A percentile compares a stretch with the other conserved stretches of the same genome.
These are phyloP conservation scores for Diaporthe citriasiana DNA, from an alignment of 2,329 filamentous ascomycete species.

Conservation along the genomic window DNA sequence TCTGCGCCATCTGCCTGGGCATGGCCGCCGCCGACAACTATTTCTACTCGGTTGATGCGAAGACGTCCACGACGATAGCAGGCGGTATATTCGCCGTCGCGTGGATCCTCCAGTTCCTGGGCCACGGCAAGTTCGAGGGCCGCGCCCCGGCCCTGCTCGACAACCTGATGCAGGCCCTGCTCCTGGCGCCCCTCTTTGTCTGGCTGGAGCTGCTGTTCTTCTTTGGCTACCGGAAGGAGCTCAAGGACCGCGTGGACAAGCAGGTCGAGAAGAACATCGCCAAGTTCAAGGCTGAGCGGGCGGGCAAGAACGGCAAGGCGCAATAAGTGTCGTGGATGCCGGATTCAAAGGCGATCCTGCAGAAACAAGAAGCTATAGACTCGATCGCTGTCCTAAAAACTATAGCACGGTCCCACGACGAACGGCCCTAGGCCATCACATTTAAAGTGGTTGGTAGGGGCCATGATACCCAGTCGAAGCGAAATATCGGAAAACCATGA, in stretches of 20 bases:
- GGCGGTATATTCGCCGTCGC: constrained; percentile 77
- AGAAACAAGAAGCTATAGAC: not conserved
- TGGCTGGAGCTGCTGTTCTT: constrained; percentile 96
- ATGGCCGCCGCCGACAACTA: constrained; percentile 83
- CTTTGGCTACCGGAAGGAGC: constrained; percentile 89
- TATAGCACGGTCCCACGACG: not conserved
- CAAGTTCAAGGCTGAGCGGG: constrained; percentile 76
- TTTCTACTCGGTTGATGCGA: constrained; percentile 71
- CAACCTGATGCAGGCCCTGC: constrained; percentile 91
- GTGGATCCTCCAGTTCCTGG: constrained; percentile 93
- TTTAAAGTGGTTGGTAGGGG: no score
- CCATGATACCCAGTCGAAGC: not conserved
- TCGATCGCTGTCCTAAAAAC: not conserved
- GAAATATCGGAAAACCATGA: not conserved
- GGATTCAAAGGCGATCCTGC: no score
- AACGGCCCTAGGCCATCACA: not conserved
- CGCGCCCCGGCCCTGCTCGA: constrained; percentile 91
- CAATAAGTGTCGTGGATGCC: constrained; percentile 52
- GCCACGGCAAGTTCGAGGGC: constrained; percentile 90
- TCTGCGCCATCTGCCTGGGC: constrained; percentile 82
- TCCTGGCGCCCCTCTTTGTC: constrained; percentile 95
- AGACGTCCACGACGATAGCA: constrained; percentile 68
- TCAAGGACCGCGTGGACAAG: constrained; percentile 85
- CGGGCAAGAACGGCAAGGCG: constrained; percentile 64
- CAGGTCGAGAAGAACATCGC: constrained; percentile 82